phyloP scores from a whole-genome alignment of 768 basidiomycete genomes.

The Leccinum longicurvipes region DNA sequence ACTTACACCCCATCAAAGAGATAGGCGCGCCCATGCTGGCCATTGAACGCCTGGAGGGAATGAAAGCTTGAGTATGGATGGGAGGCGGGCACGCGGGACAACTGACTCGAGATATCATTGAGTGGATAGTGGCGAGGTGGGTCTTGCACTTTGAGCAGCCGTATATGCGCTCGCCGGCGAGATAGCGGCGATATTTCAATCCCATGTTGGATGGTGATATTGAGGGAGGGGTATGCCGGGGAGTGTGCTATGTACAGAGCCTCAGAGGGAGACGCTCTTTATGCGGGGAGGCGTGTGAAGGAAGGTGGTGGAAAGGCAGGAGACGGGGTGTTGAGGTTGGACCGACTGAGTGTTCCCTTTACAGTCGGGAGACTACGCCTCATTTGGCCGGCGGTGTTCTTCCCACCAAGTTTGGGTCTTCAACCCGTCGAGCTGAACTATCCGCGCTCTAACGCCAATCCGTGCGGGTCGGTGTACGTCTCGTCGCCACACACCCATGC shows the following conservation, averaged over 20 bases:
- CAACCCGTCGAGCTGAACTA: no score
- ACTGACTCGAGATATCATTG: slow-evolving; percentile 85
- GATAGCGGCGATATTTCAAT: slow-evolving; percentile 85
- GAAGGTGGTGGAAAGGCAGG: slow-evolving; percentile 7
- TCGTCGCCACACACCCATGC: no score
- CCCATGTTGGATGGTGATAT: slow-evolving; percentile 52
- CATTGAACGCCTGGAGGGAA: slow-evolving; percentile 81
- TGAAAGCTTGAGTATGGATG: slow-evolving; percentile 7
- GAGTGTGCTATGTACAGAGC: background rate
- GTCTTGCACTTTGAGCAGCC: slow-evolving; percentile 86
- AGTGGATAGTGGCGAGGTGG: slow-evolving; percentile 86
- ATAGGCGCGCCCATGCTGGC: slow-evolving; percentile 93
- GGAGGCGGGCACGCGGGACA: background rate
- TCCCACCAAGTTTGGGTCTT: slow-evolving; percentile 26
- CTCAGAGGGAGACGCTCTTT: slow-evolving; percentile 22
- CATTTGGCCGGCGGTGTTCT: slow-evolving; percentile 18
- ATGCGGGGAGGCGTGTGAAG: slow-evolving; percentile 31
- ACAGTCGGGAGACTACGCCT: slow-evolving; percentile 19
- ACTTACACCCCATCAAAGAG: slow-evolving; percentile 92
- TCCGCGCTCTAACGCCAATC: slow-evolving; percentile 33
- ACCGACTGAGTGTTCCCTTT: slow-evolving; percentile 20
- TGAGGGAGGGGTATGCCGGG: background rate
- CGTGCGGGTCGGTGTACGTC: background rate
- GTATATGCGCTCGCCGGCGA: slow-evolving; percentile 80
- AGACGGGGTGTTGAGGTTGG: slow-evolving; percentile 7